Evolutionary conservation across 2,329 filamentous ascomycete species (phyloP), one percentile per base, ranked within the genome.

Genomic region (Curvularia hawaiiensis): DNA sequence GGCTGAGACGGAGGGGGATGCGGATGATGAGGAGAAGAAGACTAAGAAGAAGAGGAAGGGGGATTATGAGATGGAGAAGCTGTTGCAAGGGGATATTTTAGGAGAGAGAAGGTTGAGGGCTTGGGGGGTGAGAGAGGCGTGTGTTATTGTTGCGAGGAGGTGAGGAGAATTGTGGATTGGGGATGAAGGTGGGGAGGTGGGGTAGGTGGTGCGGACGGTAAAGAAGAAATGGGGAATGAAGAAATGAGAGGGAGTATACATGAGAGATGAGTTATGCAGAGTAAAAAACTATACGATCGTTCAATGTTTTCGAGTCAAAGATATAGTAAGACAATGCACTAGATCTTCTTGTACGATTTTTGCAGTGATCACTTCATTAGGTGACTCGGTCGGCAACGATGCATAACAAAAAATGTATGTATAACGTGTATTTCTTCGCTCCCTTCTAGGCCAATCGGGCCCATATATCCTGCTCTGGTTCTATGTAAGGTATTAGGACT

Each of bases 121-220:
- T 54, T 82, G 80, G 80, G 73, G 79, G 67, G 67, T 74, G 39
- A 77, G 74, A 60, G 80, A 82, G 63, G 66, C 75, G 14, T 82
- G 79, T 70, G 71, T 77, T 31, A 73, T 82, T 59, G 64, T 78
- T 67, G 79, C 79, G 9, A 67, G 41, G 55, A 62, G 61, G 45
- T 61, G 47, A 46, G 20, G 22, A 2, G 22, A 18, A 6, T 38
- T 38, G 35, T n/a, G 35, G 35, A n/a, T 12, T 16, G 35, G 35
- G 16, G 3, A n/a, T n/a, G 16, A n/a, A 18, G 35, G 8, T 16
- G 9, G 16, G 6, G 3, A 18, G 4, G 33, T n/a, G 33, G 7
- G 33, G 14, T 2, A 16, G 2, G 41, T 26, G 6, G 12, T 7
- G 14, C 3, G 1, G 22, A n/a, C 20, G 16, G 22, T 6, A 26